Evolutionary conservation across 2,329 filamentous ascomycete genomes (phyloP), one percentile per base, ranked within the genome.

Genomic region (Chaetothyriales sp.): DNA sequence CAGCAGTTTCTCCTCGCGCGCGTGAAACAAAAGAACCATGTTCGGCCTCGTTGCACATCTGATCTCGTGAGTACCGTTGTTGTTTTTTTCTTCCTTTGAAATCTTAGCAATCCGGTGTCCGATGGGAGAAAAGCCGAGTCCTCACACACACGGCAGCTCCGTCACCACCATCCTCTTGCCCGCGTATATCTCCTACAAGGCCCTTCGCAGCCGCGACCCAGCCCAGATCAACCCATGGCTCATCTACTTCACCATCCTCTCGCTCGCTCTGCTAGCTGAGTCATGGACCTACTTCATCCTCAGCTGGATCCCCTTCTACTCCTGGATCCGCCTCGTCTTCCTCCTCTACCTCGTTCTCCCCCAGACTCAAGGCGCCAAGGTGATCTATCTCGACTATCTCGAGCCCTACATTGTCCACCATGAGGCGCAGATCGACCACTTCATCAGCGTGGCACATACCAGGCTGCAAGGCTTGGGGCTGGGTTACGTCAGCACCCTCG

Each of bases 201-300:
- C 92, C 47, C 84, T 98, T 65, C 90, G 92, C 71, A 89, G 88
- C 15, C 85, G 85, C 49, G 87, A 95, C 68, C 89, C 89, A 1
- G 83, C 87, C 40, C 82, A 94, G 65, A 77, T 95, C 54, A 87
- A 87, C 58, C 90, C 90, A 82, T 98, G 92, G 92, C 80, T 97
- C 60, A 97, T 97, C 85, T 98, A 97, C 77, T 98, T 90, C 85
- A 88, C 95, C 55, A 88, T 95, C 20, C 79, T 95, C 58, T 86
- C 86, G 55, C 83, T 86, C 66, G 80, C 83, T 62, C 76, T 89
- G 52, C 78, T 92, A 56, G 80, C 82, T 69, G 92, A 97, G 72
- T 89, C 85, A 46, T 94, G 89, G 80, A 82, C 85, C 52, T 81
- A 83, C 62, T 95, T 90, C 71, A 82, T 97, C 64, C 77, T 97